These are phyloP conservation scores for Ascochyta rabiei DNA, from an alignment of 2,329 filamentous ascomycete genomes.

Conservation along the genomic window DNA sequence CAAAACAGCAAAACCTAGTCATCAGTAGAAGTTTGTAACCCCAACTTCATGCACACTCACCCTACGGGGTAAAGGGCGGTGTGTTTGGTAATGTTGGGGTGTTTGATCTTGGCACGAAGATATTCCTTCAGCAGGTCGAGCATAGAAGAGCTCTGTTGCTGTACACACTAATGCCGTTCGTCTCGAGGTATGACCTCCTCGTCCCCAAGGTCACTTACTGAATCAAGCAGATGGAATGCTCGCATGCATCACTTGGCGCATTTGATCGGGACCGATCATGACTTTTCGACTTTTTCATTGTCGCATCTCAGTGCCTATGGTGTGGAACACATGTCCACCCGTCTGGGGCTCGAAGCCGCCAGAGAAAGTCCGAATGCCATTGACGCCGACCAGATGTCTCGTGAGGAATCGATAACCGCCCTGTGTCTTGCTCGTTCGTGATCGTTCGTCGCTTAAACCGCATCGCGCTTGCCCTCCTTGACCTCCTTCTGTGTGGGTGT, in stretches of 20 bases:
- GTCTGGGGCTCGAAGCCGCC: constrained; percentile 44
- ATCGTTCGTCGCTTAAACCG: constrained; percentile 66
- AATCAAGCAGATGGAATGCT: constrained; percentile 12
- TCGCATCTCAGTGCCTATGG: constrained; percentile 45
- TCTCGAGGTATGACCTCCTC: constrained; percentile 25
- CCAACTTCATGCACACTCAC: constrained; percentile 68
- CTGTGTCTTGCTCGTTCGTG: constrained; percentile 42
- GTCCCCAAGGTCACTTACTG: constrained; percentile 17
- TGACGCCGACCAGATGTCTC: constrained; percentile 51
- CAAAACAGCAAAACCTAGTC: constrained; percentile 2
- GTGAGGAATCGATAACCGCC: constrained; percentile 48
- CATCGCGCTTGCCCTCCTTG: constrained; percentile 92
- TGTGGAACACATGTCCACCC: constrained; percentile 41
- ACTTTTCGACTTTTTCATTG: constrained; percentile 49
- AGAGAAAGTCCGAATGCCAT: constrained; percentile 50
- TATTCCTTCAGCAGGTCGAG: constrained; percentile 70
- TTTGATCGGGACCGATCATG: constrained; percentile 25
- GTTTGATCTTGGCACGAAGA: constrained; percentile 67
- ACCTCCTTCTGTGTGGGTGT: constrained; percentile 80
- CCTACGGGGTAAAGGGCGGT: constrained; percentile 57
- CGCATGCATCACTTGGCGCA: constrained; percentile 34
- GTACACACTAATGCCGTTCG: constrained; percentile 73
- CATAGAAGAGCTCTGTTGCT: constrained; percentile 66
- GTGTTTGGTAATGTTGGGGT: constrained; percentile 71
- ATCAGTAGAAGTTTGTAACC: constrained; percentile 56